Percentiles rank a stretch among this genome's conserved stretches.
Conservation (phyloP, 176 grass and related monocot species). For the Carex pumila region DNA sequence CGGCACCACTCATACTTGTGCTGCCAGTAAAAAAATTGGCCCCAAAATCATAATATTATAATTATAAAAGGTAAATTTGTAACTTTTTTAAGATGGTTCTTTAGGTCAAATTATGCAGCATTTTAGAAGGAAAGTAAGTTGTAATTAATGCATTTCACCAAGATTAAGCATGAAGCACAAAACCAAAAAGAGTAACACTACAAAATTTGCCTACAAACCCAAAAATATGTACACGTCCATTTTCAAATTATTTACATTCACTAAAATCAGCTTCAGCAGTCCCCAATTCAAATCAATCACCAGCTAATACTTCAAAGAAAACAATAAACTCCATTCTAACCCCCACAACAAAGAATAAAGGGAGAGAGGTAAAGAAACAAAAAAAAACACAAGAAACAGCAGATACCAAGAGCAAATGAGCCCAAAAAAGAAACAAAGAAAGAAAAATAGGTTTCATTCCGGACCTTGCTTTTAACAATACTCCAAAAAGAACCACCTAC, state of each 20-base stretch:
- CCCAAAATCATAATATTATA: not conserved
- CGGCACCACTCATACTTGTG: not conserved
- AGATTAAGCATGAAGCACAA: not conserved
- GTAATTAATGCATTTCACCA: not conserved
- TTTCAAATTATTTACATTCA: slow-evolving; percentile 16
- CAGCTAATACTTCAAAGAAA: slow-evolving; percentile 1
- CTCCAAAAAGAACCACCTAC: not conserved
- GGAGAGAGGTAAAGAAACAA: not conserved
- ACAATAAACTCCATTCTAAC: slow-evolving; percentile 6
- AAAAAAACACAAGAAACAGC: not conserved
- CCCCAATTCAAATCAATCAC: slow-evolving; percentile 1
- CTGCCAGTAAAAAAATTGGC: not conserved
- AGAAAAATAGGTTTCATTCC: not conserved
- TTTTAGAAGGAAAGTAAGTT: not conserved
- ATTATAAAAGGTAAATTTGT: not conserved
- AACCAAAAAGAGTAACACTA: not conserved
- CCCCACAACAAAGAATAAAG: not conserved
- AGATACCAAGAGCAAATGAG: not conserved
- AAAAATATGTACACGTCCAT: slow-evolving; percentile 23
- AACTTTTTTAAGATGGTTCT: not conserved
- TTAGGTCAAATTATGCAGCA: not conserved
- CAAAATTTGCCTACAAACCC: slow-evolving; percentile 19
- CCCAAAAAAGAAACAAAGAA: not conserved
- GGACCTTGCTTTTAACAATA: not conserved
- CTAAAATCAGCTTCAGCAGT: slow-evolving; percentile 18